A percentile compares a stretch with the other conserved stretches of the same genome.
phyloP scores from a whole-genome alignment of 805 yeast species.

The Naumovozyma baii region DNA sequence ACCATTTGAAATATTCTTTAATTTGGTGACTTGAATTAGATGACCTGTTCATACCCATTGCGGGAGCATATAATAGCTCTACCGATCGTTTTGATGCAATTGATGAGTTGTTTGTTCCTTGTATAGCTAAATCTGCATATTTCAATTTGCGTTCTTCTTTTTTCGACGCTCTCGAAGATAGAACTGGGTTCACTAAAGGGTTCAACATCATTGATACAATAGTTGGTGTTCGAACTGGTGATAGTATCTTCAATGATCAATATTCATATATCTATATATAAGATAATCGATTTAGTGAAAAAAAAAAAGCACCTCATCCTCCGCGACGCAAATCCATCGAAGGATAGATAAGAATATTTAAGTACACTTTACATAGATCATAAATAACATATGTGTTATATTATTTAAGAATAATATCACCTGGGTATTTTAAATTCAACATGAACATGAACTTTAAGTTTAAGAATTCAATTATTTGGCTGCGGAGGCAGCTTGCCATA shows the following conservation, averaged over 20 bases:
- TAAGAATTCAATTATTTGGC: too few species aligned
- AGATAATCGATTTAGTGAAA: too few species aligned
- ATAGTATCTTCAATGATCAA: background rate
- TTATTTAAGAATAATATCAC: too few species aligned
- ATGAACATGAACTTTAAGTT: too few species aligned
- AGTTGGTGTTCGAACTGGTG: background rate
- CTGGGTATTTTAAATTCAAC: too few species aligned
- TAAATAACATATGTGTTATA: too few species aligned
- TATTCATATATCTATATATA: too few species aligned
- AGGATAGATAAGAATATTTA: too few species aligned
- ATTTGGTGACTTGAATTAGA: conserved; percentile 3
- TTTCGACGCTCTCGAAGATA: conserved; percentile 15
- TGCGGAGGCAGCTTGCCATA: conserved; percentile 39
- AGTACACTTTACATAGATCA: too few species aligned
- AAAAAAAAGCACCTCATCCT: too few species aligned
- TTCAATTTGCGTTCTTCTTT: conserved; percentile 40
- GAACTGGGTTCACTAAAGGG: conserved; percentile 6
- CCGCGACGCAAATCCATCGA: too few species aligned
- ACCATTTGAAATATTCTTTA: conserved; percentile 48
- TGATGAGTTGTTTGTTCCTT: conserved; percentile 76
- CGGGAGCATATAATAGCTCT: conserved; percentile 44
- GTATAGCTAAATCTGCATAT: conserved; percentile 59
- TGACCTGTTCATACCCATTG: conserved; percentile 11
- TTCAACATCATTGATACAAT: background rate
- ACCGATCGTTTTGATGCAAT: conserved; percentile 77